A percentile compares a stretch with the other conserved stretches of the same genome.
Conservation (phyloP, 2,329 filamentous ascomycete genomes). For the Juglanconis juglandina region DNA sequence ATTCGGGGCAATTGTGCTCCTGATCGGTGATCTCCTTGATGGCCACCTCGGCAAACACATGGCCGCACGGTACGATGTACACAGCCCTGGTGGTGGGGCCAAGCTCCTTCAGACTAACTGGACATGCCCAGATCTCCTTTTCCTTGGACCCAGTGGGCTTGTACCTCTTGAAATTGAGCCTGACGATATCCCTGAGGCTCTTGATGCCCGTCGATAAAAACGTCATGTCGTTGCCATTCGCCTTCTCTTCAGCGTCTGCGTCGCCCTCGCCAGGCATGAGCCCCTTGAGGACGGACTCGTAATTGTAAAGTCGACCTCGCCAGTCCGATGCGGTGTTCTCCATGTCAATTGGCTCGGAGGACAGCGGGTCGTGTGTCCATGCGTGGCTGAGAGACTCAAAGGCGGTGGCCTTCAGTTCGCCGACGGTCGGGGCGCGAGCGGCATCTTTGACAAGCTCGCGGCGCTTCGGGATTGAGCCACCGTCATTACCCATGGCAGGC, state of each 20-base stretch:
- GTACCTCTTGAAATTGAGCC: slow-evolving; percentile 68
- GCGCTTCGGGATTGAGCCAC: slow-evolving; percentile 91
- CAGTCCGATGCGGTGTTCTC: slow-evolving; percentile 80
- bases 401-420: slow-evolving; percentile 83
- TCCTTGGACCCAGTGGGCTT: slow-evolving; percentile 34
- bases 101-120: slow-evolving; percentile 80
- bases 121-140: slow-evolving; percentile 72
- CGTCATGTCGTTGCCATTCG: slow-evolving; percentile 31
- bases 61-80: slow-evolving; percentile 91
- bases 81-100: slow-evolving; percentile 77
- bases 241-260: slow-evolving; percentile 52
- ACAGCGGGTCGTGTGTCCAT: slow-evolving; percentile 88
- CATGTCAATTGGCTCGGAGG: slow-evolving; percentile 65
- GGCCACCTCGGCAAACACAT: slow-evolving; percentile 85
- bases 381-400: slow-evolving; percentile 81
- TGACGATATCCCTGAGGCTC: slow-evolving; percentile 80
- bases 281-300: slow-evolving; percentile 75
- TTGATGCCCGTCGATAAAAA: slow-evolving; percentile 62
- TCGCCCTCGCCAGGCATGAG: slow-evolving; percentile 60
- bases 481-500: slow-evolving; percentile 85
- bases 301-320: slow-evolving; percentile 82
- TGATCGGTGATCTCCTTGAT: slow-evolving; percentile 73
- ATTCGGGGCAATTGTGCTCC: slow-evolving; percentile 57
- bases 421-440: slow-evolving; percentile 74
- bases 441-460: slow-evolving; percentile 95